Percentiles rank a stretch among this genome's conserved stretches.
Conservation (phyloP, 169 alveolate species). For the Plasmodium vivax region DNA sequence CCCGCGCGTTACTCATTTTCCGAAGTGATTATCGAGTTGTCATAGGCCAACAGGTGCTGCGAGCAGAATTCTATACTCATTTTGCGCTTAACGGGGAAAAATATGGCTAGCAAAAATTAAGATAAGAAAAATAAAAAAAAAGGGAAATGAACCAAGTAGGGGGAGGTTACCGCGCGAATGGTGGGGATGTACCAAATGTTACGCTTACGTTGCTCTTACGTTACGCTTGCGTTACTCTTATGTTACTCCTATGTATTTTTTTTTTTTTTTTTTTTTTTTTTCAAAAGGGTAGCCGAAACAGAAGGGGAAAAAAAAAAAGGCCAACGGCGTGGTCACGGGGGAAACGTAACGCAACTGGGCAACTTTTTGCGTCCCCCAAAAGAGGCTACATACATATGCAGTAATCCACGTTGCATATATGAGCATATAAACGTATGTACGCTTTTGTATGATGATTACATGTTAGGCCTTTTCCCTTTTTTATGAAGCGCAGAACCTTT, state of each 20-base stretch:
- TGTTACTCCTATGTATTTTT: no score
- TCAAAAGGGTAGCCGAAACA: background rate
- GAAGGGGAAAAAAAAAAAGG: background rate
- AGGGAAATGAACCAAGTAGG: background rate
- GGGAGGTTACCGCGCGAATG: background rate
- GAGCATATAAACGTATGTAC: background rate
- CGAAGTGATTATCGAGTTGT: constrained; percentile 21
- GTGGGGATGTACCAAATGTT: background rate
- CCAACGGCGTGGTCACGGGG: background rate
- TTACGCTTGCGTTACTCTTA: background rate
- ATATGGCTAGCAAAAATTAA: background rate
- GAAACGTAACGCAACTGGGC: background rate
- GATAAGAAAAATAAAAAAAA: background rate
- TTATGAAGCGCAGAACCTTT: background rate
- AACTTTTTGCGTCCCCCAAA: background rate
- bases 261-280: no score
- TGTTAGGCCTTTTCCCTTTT: background rate
- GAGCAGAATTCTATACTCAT: constrained; percentile 46
- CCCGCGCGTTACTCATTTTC: constrained; percentile 31
- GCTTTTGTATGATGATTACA: background rate
- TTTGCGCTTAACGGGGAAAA: background rate
- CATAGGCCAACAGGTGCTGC: constrained; percentile 58
- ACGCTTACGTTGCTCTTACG: no score
- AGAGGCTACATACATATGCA: background rate
- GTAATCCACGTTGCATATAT: background rate